Percentiles rank a stretch among this genome's conserved stretches.
phyloP scores from a whole-genome alignment of 805 yeast genomes.

The Schwanniomyces occidentalis region DNA sequence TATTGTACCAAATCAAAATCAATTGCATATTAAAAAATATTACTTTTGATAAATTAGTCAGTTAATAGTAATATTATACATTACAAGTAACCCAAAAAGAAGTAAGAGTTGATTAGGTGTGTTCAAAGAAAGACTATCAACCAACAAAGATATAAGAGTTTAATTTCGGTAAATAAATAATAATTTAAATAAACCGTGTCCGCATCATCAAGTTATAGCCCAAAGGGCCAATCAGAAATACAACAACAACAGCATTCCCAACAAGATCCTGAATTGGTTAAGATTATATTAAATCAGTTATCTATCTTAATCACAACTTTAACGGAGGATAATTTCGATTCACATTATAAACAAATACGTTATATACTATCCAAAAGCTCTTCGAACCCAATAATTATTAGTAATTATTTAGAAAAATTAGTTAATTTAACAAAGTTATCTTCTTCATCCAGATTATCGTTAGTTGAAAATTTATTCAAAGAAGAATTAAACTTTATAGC shows the following conservation, averaged over 20 bases:
- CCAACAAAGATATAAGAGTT: too few species aligned
- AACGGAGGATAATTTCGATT: slow-evolving; percentile 38
- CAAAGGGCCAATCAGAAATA: slow-evolving; percentile 34
- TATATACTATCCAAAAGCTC: slow-evolving; percentile 38
- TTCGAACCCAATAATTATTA: slow-evolving; percentile 15
- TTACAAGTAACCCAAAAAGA: too few species aligned
- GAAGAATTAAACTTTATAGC: slow-evolving; percentile 26
- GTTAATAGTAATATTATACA: too few species aligned
- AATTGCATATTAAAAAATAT: too few species aligned
- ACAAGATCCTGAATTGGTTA: slow-evolving; percentile 29
- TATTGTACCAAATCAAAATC: slow-evolving; percentile 14
- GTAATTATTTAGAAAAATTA: slow-evolving; percentile 22
- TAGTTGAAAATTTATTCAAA: slow-evolving; percentile 25
- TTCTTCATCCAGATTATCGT: slow-evolving; percentile 12
- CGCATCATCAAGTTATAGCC: slow-evolving; percentile 33
- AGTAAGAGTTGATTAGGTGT: too few species aligned
- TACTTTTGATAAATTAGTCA: too few species aligned
- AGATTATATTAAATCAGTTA: slow-evolving; percentile 52
- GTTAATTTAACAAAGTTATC: slow-evolving; percentile 13
- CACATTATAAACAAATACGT: slow-evolving; percentile 46
- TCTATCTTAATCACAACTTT: slow-evolving; percentile 50
- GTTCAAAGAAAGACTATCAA: too few species aligned
- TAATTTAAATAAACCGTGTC: slow-evolving; percentile 32
- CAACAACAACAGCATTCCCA: slow-evolving; percentile 11
- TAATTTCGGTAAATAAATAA: too few species aligned